These are phyloP conservation scores for Raphanus hybrid DNA, from an alignment of 441 rosid species.

Conservation along the genomic window DNA sequence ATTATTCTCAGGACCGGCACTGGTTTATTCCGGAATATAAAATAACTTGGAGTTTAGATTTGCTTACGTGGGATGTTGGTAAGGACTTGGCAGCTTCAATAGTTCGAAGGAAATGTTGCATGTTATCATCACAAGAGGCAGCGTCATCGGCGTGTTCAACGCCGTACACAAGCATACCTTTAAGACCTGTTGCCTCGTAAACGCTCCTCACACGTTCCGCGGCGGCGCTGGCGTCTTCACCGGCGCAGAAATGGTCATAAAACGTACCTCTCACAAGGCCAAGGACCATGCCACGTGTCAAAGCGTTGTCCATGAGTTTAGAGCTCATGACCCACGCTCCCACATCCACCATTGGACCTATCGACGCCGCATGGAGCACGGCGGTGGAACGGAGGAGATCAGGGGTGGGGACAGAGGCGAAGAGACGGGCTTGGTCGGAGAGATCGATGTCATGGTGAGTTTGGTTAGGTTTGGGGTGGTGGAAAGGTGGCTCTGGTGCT, in stretches of 20 bases:
- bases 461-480: constrained; percentile 31
- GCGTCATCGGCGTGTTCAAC: constrained; percentile 68
- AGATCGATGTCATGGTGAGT: constrained; percentile 50
- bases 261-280: constrained; percentile 54
- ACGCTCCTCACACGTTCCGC: constrained; percentile 47
- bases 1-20: too few species aligned
- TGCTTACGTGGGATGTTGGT: constrained; percentile 69
- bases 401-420: constrained; percentile 47
- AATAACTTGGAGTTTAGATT: neutral
- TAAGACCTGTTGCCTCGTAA: constrained; percentile 57
- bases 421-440: constrained; percentile 58
- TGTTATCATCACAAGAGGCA: constrained; percentile 65
- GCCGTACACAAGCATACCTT: constrained; percentile 78
- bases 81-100: constrained; percentile 60
- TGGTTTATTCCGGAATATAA: too few species aligned
- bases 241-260: constrained; percentile 84
- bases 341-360: constrained; percentile 66
- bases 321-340: constrained; percentile 86
- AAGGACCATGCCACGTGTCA: constrained; percentile 52
- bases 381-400: constrained; percentile 62
- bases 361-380: constrained; percentile 59
- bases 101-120: constrained; percentile 57
- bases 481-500: constrained; percentile 33
- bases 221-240: constrained; percentile 61
- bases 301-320: constrained; percentile 50